Base-by-base conservation (phyloP, 495 filamentous ascomycete genomes). In the Xylaria castorea region DNA sequence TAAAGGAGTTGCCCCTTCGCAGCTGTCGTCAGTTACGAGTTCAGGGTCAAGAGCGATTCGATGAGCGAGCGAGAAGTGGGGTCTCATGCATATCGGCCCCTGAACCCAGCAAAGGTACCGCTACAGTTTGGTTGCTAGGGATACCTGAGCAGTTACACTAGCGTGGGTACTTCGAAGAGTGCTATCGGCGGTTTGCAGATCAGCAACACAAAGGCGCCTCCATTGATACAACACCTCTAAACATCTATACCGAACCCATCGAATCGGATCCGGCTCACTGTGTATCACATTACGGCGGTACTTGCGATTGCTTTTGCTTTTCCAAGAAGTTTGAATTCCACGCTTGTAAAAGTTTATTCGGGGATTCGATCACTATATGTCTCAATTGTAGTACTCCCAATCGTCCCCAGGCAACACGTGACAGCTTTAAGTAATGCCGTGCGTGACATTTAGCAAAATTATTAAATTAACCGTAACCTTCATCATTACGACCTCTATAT, bases 81-180 rank as follows among this genome's bases (percentile, higher is more conserved):
- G 38, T 27, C 32, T 38, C 57, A 32, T 62, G 68, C 68, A 70
- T 38, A 34, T n/a, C 34, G 34, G 20, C 58, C 68, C 68, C 58
- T 71, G 67, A 71, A 64, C 57, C 68, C n/a, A 44, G 44, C 32
- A 7, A 22, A 42, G 27, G 22, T 63, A 44, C 34, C 38, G 11
- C 38, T 25, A 27, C 38, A 34, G 30, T 16, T 48, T 70, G 68
- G 68, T 70, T 70, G 68, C 68, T 30, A 25, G 58, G 68, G 68
- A 36, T 61, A 61, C 58, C 34, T n/a, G 7, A 36, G 58, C 58
- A 38, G 20, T 57, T 57, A 57, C 25, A 30, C 14, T 32, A 32
- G 53, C 53, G 53, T 57, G 53, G 53, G 53, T 57, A 57, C 53
- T 32, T 57, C 5, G 25, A 57, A 57, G 27, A 32, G 27, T 18